Evolutionary conservation across 148 eudicot species (phyloP).

Genomic region (Chenopodium formosanum): DNA sequence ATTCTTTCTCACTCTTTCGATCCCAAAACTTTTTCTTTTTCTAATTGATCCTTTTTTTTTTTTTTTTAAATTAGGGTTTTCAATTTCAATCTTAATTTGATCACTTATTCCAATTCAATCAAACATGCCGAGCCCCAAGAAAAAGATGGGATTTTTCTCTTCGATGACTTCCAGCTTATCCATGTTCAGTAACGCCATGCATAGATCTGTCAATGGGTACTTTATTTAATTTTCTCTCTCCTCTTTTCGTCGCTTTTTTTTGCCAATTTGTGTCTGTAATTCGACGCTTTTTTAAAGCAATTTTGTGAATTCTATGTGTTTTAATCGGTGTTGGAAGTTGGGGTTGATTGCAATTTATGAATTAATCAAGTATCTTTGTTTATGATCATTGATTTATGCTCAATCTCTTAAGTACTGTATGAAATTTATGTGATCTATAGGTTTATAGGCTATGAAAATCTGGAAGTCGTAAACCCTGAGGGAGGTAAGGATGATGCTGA

Average conservation of each 20-base stretch:
- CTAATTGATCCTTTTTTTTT: not conserved
- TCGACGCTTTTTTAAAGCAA: not conserved
- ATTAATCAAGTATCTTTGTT: not conserved
- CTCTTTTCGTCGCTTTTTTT: not conserved
- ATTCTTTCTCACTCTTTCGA: not conserved
- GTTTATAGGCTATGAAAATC: slow-evolving; percentile 72
- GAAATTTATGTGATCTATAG: slow-evolving; percentile 28
- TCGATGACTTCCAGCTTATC: slow-evolving; percentile 65
- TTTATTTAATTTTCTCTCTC: not conserved
- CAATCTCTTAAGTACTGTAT: not conserved
- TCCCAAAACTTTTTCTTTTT: not conserved
- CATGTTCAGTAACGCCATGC: slow-evolving; percentile 70
- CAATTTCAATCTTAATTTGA: not conserved
- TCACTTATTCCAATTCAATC: not conserved
- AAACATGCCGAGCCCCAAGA: slow-evolving; percentile 50
- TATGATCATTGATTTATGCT: not conserved
- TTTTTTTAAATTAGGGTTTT: slow-evolving; percentile 31
- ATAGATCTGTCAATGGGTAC: slow-evolving; percentile 82
- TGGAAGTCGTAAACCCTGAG: slow-evolving; percentile 95
- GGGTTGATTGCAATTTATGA: not conserved
- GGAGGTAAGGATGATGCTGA: slow-evolving; percentile 92
- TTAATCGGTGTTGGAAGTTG: not conserved
- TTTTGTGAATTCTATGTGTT: slow-evolving; percentile 7
- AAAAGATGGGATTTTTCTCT: slow-evolving; percentile 57
- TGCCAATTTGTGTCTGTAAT: not conserved